Base-by-base conservation (phyloP, 441 rosid species). In the Lepidium campestre region DNA sequence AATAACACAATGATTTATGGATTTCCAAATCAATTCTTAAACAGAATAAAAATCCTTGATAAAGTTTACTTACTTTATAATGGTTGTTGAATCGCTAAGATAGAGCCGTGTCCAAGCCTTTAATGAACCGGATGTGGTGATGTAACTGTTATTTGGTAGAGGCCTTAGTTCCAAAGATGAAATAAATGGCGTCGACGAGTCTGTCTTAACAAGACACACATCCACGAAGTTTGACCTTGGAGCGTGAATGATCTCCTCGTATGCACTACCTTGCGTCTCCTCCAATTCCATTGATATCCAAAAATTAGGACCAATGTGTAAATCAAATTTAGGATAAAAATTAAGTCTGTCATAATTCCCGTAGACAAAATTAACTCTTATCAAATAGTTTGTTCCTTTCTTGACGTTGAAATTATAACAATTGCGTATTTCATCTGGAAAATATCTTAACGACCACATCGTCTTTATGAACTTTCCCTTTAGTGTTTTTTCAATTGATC, bases 151-250 rank as follows among this genome's bases (percentile, higher is more conserved):
- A 46, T 22, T 63, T 23, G 12, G 32, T 45, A 61, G 3, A 72
- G 54, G 1, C 44, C 88, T 80, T 2, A 84, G n/a, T 41, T 80
- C 86, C 2, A 81, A 17, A 4, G 54, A 42, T 0, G 87, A 81
- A 25, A 83, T 77, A 27, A 80, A 63, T n/a, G 86, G 86, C 0
- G 58, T 25, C 0, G 86, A 77, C 0, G 29, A 36, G 6, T 66
- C 75, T 2, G 56, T 74, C 20, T 78, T 76, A 8, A 67, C 72
- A 5, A 80, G 78, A 52, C 87, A 83, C 6, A 83, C 22, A 45
- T 67, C 15, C 3, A 77, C 6, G 4, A 48, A n/a, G 8, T 69
- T 44, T 32, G 35, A 39, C 4, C 9, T 3, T 1, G 73, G 56
- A 2, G 40, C 20, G 45, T 79, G 71, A 7, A 80, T 67, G 45